Evolutionary conservation across 768 basidiomycete genomes (phyloP), one percentile per base, ranked within the genome.

Genomic region (Pleurotus tuber-regium): DNA sequence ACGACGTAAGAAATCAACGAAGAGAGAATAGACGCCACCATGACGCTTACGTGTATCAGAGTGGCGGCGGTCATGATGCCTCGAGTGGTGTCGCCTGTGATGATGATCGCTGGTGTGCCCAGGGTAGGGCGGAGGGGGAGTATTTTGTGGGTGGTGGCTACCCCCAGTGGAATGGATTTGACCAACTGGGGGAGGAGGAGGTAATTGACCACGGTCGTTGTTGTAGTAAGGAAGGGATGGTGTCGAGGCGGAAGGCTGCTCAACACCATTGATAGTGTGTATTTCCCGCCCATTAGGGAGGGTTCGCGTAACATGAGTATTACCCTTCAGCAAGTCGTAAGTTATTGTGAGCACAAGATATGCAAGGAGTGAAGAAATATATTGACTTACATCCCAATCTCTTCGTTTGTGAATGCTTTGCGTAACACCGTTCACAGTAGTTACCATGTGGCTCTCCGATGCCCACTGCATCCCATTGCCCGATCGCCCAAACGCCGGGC

Each of bases 251-350:
- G 46, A 35, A 30, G 64, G 57, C 54, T 80, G 79, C 51, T 80
- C 76, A 14, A 86, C 64, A 9, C 89, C 89, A 52, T 92, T 89
- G 59, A 92, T 71, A 12, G 79, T 84, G 59, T 76, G 74, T 2
- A 81, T 69, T 60, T 87, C 75, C 36, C 79, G 78, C 7, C 89
- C 89, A 50, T 90, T 86, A 4, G 83, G 79, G 51, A 77, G 79
- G 6, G 74, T 82, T 46, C 82, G 80, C 10, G 77, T 83, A 41
- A 86, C 70, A 63, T 89, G 86, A 59, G 88, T 86, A 57, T 88
- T 88, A 2, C 89, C 89, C 88, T 91, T 54, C 2, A 39, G 18
- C 16, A 25, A 26, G 39, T n/a, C n/a, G n/a, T n/a, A n/a, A n/a
- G n/a, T n/a, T n/a, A n/a, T 18, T 12, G 40, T 43, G 40, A 43